Percentiles rank a stretch among this genome's conserved stretches.
Conservation (phyloP, 2,329 filamentous ascomycete genomes). For the Ilyonectria robusta region DNA sequence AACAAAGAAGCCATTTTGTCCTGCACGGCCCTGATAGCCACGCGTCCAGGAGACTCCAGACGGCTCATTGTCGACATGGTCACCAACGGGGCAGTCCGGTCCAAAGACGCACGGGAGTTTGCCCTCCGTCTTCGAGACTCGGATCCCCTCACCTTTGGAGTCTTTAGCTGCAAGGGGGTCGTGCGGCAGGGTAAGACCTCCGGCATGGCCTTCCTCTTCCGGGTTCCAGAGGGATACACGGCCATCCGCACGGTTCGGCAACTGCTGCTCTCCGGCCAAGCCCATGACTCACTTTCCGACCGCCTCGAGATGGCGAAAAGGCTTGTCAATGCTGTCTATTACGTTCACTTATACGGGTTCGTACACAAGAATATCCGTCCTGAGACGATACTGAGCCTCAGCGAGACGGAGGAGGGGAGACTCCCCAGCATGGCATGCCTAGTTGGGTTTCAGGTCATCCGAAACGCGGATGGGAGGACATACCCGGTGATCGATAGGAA, state of each 20-base stretch:
- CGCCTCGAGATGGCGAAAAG: constrained; percentile 24
- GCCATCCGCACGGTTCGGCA: constrained; percentile 17
- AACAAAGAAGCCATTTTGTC: constrained; percentile 9
- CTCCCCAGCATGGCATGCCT: not conserved
- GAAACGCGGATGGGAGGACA: constrained; percentile 36
- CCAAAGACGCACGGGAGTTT: constrained; percentile 14
- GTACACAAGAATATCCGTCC: constrained; percentile 64
- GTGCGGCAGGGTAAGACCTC: constrained; percentile 8
- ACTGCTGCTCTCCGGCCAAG: not conserved
- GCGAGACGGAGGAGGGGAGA: constrained; percentile 9
- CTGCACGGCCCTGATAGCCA: constrained; percentile 11
- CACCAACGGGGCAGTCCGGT: constrained; percentile 8
- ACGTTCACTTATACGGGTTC: constrained; percentile 56
- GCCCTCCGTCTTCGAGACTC: constrained; percentile 19
- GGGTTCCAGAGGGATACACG: constrained; percentile 16
- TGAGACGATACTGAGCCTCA: constrained; percentile 56
- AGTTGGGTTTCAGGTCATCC: constrained; percentile 37
- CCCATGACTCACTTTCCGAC: constrained; percentile 5
- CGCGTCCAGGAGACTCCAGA: constrained; percentile 6
- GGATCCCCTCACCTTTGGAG: constrained; percentile 19
- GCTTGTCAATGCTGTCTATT: constrained; percentile 50
- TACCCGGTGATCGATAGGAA: constrained; percentile 51
- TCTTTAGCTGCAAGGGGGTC: constrained; percentile 22
- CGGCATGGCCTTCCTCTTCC: constrained; percentile 20
- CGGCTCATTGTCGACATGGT: constrained; percentile 12